Conservation (phyloP, 2,329 filamentous ascomycete species). For the Hypoxylon sp. region DNA sequence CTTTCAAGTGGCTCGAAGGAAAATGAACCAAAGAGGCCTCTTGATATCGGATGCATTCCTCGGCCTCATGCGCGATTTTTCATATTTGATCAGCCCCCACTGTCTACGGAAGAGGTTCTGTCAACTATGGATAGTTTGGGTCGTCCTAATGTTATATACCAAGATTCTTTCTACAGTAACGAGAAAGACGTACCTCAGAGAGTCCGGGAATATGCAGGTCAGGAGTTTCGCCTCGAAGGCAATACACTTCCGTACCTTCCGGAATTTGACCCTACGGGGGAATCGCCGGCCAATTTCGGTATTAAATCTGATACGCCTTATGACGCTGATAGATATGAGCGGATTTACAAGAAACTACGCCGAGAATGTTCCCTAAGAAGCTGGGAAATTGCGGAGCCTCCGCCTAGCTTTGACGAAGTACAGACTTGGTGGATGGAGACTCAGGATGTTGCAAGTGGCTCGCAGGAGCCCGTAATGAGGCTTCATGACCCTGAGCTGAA, state of each 20-base stretch:
- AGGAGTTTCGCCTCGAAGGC: constrained; percentile 84
- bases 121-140: constrained; percentile 70
- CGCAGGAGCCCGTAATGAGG: constrained; percentile 42
- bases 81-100: constrained; percentile 54
- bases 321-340: constrained; percentile 67
- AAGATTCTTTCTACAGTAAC: constrained; percentile 87
- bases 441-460: constrained; percentile 43
- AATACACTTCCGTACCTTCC: constrained; percentile 84
- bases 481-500: constrained; percentile 46
- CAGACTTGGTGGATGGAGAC: constrained; percentile 73
- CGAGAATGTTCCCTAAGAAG: constrained; percentile 72
- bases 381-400: constrained; percentile 82
- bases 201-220: constrained; percentile 86
- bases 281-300: constrained; percentile 69
- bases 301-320: constrained; percentile 62
- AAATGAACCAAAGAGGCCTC: constrained; percentile 15
- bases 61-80: constrained; percentile 51
- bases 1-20: constrained; percentile 36
- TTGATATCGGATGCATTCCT: constrained; percentile 49
- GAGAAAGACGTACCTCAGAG: constrained; percentile 86
- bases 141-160: constrained; percentile 80
- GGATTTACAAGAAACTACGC: constrained; percentile 66
- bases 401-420: constrained; percentile 81
- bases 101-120: constrained; percentile 61
- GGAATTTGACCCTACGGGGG: constrained; percentile 77